Evolutionary conservation across 2,329 filamentous ascomycete genomes (phyloP).

Genomic region (Calonectria hawksworthii): DNA sequence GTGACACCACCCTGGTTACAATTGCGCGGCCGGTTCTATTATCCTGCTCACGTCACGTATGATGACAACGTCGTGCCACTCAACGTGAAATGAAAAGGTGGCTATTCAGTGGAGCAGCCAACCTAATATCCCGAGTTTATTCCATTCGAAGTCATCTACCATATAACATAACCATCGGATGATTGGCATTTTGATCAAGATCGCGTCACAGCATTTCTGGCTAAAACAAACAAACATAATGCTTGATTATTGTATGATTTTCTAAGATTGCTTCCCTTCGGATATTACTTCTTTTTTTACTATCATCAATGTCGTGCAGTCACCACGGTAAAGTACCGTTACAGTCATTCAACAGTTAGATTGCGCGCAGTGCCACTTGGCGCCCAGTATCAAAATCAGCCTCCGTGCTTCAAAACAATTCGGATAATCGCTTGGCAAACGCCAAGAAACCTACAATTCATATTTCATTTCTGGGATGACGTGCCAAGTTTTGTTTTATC

Average conservation of each 20-base stretch:
- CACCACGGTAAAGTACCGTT: neutral
- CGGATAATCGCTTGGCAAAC: conserved; percentile 4
- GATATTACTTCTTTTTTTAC: neutral
- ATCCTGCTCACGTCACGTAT: neutral
- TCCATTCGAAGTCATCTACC: neutral
- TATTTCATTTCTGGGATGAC: neutral
- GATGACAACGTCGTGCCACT: neutral
- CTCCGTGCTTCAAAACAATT: neutral
- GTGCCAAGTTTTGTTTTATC: neutral
- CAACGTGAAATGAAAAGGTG: neutral
- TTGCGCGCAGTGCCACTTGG: neutral
- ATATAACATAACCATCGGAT: neutral
- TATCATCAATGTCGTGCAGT: neutral
- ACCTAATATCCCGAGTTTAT: neutral
- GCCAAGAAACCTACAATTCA: conserved; percentile 1
- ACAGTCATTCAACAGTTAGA: neutral
- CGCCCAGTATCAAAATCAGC: neutral
- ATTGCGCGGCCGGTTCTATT: neutral
- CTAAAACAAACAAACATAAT: neutral
- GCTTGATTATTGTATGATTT: neutral
- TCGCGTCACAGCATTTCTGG: neutral
- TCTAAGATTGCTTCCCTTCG: neutral
- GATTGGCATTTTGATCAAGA: neutral
- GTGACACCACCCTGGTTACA: no score
- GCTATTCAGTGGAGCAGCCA: neutral